Evolutionary conservation across 1,139 yeast species (phyloP), one percentile per base, ranked within the genome.

Genomic region (Kurtzmaniella quercitrusa): DNA sequence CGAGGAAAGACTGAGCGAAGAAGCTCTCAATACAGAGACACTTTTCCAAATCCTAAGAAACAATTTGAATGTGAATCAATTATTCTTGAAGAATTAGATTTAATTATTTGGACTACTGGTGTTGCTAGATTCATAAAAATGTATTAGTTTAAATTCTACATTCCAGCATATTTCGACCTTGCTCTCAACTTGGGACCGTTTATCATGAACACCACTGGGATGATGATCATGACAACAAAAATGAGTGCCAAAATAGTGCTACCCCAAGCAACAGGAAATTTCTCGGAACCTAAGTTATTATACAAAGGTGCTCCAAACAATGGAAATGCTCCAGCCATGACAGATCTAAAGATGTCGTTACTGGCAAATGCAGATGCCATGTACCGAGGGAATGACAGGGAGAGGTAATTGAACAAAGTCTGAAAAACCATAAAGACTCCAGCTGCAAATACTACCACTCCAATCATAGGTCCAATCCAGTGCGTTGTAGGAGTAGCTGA

Each of bases 301-400:
- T 70, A 82, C 70, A 81, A 65, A 1, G 73, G 68, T 40, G 63
- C 58, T 3, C 82, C 85, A 55, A 82, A 80, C 41, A 82, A 62
- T 38, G 88, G 87, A 68, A 82, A 82, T 3, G 76, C 77, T 31
- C 81, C 81, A 0, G 82, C 87, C 56, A 78, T 66, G 2, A 65
- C 63, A 1, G 82, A 70, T 51, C 85, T 67, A 51, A 70, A 68
- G 43, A 79, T 62, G 11, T 71, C 78, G 52, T 78, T 79, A 21
- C 79, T 74, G 1, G 84, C 83, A 57, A 76, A 79, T 3, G 77
- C 82, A 4, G 85, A 78, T 0, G 85, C 85, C 54, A 76, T 58
- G 52, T 68, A 72, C 41, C 66, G 59, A 42, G 57, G 63, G 55
- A 68, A 73, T 1, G 66, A 62, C 40, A 54, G 46, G 1, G 58